Base-by-base conservation (phyloP, 352 stramenopile genomes). In the Pythium brachiatum region DNA sequence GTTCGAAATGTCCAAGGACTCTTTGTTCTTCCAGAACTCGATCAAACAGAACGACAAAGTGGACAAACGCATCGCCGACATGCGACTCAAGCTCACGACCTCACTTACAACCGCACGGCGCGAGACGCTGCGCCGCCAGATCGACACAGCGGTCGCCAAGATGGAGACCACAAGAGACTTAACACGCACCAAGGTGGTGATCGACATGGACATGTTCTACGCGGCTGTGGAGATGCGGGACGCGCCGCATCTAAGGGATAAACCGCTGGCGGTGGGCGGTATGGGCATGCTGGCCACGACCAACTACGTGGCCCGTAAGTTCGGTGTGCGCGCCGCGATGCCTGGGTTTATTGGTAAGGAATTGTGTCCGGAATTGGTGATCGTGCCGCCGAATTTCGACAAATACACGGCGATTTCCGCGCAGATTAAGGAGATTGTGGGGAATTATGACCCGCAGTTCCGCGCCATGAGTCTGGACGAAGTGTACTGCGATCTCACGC, bases 171-270 rank as follows among this genome's bases (percentile, higher is more conserved):
- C 62, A 26, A 82, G 76, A 41, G 70, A 81, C 54, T 75, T 91
- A 26, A 75, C 78, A 57, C 78, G 74, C 18, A 96, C 88, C 0
- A 90, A 88, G 66, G 88, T 96, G 13, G 95, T 99, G 0, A 75
- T 90, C 1, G 96, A 99, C 72, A 98, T 99, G 94, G 96, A 99
- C 69, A 97, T 97, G 83, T 99, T 99, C 66, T 99, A 97, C 74
- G 97, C 97, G 16, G 91, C 90, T 11, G 97, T 98, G 41, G 94
- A 98, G 65, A 96, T 99, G 73, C 79, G 96, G n/a, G 83, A 97
- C 70, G 79, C 93, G 60, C 94, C 94, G 2, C 67, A 83, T 25
- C 74, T 99, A 16, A 70, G 78, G 5, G 73, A 97, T 47, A 79
- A 96, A 32, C 96, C 96, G 7, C 86, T 97, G 7, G 95, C 91